Base-by-base conservation (phyloP, 345 rosid genomes). In the Gossypium sturtianum region DNA sequence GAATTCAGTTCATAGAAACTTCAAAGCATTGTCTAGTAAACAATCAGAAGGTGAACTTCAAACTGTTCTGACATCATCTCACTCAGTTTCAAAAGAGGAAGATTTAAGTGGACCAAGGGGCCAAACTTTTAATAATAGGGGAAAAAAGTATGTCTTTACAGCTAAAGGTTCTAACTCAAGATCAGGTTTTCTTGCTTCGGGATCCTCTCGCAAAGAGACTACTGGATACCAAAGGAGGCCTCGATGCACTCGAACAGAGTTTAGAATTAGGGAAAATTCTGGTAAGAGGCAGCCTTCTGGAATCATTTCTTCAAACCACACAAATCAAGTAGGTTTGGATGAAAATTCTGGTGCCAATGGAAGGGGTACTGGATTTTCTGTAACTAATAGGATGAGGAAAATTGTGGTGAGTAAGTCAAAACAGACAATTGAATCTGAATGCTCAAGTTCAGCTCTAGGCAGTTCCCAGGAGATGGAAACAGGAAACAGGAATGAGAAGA, bases 231-330 rank as follows among this genome's bases (percentile, higher is more conserved):
- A 84, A 74, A 88, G 90, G 80, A 88, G 87, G 74, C 81, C 80
- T 70, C 90, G 85, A 12, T 91, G 82, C 3, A 87, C 82, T 74
- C 84, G 84, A 74, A 84, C 91, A 41, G 97, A 93, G 78, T 91
- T 91, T 82, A 87, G 98, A 73, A 86, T 89, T 74, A 84, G 93
- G 74, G 99, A 89, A 77, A 86, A 67, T 77, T 64, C 78, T 54
- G 90, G 84, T 47, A 84, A 69, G 79, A 84, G 74, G 71, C 89
- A 80, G 53, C 51, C 82, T 41, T 13, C 80, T 44, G 80, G 73
- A 62, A 29, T 69, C 65, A 77, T 53, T 76, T 74, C 84, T 59
- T 75, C 87, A 48, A 76, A 83, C 75, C 80, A 78, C 53, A 52
- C 86, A 19, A 80, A 84, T 76, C 81, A 80, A 59, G 71, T 72